Base-by-base conservation (phyloP, 2,329 filamentous ascomycete species). In the Colletotrichum melonis region DNA sequence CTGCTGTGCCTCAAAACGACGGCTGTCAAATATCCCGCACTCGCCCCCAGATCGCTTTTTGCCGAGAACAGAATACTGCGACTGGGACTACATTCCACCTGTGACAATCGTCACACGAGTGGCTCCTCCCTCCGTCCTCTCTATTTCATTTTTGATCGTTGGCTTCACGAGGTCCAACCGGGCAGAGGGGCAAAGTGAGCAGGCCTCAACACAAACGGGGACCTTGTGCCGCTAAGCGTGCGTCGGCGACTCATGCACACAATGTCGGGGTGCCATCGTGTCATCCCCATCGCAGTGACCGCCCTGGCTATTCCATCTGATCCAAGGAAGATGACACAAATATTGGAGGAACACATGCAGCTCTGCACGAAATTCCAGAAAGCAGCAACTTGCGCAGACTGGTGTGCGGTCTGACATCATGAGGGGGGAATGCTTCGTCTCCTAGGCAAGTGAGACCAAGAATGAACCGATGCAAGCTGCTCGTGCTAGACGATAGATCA, bases 221-320 rank as follows among this genome's bases (percentile, higher is more conserved):
- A 16, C 63, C 55, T 55, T 22, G 42, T 32, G 66, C 58, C 49
- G 49, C 66, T 62, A 49, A 55, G 65, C 57, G 46, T 42, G n/a
- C 49, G 35, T 24, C n/a, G 11, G 26, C 55, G 58, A 69, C 58
- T 56, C 58, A n/a, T 52, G 38, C 65, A 28, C 58, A 24, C 58
- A 46, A 24, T 22, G 58, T 30, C 24, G 64, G 64, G 64, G 24
- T 59, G 28, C n/a, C 24, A 46, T 35, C 14, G 35, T 35, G 55
- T 52, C 55, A 67, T 67, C 54, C 35, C 35, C 58, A 26, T 49
- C 55, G n/a, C 32, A 26, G 5, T 30, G 16, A 32, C 42, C 52
- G 4, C 32, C 32, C 28, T 19, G n/a, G 24, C 16, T 24, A 38
- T 22, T 28, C 6, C 62, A 55, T 38, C 46, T 55, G n/a, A 38